Evolutionary conservation across 345 rosid species (phyloP).

Genomic region (Noccaea caerulescens): DNA sequence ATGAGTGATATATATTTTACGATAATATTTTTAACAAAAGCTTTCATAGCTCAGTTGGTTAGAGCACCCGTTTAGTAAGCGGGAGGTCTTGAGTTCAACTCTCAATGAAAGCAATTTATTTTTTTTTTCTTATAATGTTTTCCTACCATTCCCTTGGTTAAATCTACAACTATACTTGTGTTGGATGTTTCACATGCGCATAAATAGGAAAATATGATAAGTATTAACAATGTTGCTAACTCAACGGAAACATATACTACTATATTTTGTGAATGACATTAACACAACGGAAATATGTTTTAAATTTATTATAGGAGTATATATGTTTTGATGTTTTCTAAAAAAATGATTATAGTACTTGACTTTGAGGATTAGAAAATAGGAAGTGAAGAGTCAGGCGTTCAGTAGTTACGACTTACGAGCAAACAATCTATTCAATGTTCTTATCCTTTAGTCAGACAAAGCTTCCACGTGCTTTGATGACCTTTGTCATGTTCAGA

Average conservation of each 20-base stretch:
- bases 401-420: slow-evolving; percentile 18
- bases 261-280: no score
- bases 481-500: not conserved
- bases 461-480: slow-evolving; percentile 27
- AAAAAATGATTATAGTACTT: not conserved
- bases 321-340: no score
- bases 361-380: no score
- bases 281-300: no score
- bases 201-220: no score
- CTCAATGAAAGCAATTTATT: slow-evolving; percentile 55
- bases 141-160: no score
- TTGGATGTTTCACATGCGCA: no score
- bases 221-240: no score
- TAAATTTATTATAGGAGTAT: no score
- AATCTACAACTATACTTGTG: no score
- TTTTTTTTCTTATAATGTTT: no score
- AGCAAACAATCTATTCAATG: slow-evolving; percentile 28
- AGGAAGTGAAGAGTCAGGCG: not conserved
- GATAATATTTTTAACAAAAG: not conserved
- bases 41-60: slow-evolving; percentile 92
- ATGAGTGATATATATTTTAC: not conserved
- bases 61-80: slow-evolving; percentile 97
- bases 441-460: slow-evolving; percentile 30
- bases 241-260: no score
- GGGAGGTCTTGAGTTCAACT: slow-evolving; percentile 98